Percentiles rank a stretch among this genome's conserved stretches.
Evolutionary conservation across 495 filamentous ascomycete species (phyloP).

Genomic region (Hypoxylon fuscum): DNA sequence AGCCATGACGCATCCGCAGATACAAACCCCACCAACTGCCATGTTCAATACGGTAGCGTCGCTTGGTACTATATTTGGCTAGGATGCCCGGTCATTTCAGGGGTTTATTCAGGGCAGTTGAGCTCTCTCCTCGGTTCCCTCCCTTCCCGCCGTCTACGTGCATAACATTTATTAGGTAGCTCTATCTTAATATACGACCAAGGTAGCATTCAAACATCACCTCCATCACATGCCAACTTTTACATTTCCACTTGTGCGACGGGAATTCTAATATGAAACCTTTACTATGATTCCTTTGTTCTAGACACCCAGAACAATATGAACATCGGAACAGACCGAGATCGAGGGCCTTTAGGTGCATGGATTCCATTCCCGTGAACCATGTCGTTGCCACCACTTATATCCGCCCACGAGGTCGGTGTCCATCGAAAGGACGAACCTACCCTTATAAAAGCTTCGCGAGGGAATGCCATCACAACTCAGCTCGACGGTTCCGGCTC

Average conservation of each 20-base stretch:
- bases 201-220: slow-evolving; percentile 3
- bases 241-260: neutral
- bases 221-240: slow-evolving; percentile 38
- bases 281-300: slow-evolving; percentile 23
- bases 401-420: slow-evolving; percentile 37
- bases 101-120: slow-evolving; percentile 20
- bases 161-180: slow-evolving; percentile 3
- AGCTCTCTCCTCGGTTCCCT: neutral
- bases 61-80: slow-evolving; percentile 14
- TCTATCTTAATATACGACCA: neutral
- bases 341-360: slow-evolving; percentile 29
- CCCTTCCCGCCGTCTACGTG: neutral
- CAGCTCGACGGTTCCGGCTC: slow-evolving; percentile 28
- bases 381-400: slow-evolving; percentile 44
- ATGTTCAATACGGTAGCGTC: slow-evolving; percentile 13
- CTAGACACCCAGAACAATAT: slow-evolving; percentile 23
- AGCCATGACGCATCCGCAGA: too few relatives aligned
- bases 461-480: slow-evolving; percentile 8
- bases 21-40: slow-evolving; percentile 11
- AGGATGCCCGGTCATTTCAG: slow-evolving; percentile 13
- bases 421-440: slow-evolving; percentile 33
- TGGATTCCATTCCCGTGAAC: slow-evolving; percentile 19
- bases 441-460: slow-evolving; percentile 18
- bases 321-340: slow-evolving; percentile 22
- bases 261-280: slow-evolving; percentile 4